Percentiles rank a stretch among this genome's conserved stretches.
These are phyloP conservation scores for Cercospora zeina DNA, from an alignment of 2,329 filamentous ascomycete genomes.

Conservation along the genomic window DNA sequence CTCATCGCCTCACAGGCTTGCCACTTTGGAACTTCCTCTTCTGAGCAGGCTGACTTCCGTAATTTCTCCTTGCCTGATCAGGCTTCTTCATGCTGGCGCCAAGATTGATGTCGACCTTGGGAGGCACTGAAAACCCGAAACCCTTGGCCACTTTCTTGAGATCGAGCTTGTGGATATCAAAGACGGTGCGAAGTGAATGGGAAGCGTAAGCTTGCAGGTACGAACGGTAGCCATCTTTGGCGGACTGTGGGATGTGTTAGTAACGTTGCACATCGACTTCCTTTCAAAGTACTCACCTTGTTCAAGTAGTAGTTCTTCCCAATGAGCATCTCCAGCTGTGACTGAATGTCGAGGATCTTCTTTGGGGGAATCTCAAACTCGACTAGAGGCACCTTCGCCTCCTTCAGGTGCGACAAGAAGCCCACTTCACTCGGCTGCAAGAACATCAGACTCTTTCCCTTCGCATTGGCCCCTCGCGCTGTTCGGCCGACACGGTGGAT, in stretches of 20 bases:
- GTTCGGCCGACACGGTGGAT: conserved; percentile 96
- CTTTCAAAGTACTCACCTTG: conserved; percentile 57
- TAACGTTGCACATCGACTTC: neutral
- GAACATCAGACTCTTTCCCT: conserved; percentile 89
- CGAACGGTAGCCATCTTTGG: conserved; percentile 74
- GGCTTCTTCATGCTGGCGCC: conserved; percentile 74
- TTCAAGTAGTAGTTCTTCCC: conserved; percentile 96
- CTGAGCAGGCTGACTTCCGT: conserved; percentile 77
- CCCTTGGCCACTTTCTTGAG: conserved; percentile 80
- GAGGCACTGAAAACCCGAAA: conserved; percentile 76
- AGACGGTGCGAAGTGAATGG: conserved; percentile 78
- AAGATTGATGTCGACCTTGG: conserved; percentile 74
- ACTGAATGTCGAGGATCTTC: conserved; percentile 80
- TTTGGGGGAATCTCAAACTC: conserved; percentile 93
- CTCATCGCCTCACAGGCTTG: conserved; percentile 13
- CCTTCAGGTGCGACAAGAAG: conserved; percentile 87
- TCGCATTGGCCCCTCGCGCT: conserved; percentile 77
- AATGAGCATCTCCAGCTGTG: conserved; percentile 88
- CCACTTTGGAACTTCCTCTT: conserved; percentile 25
- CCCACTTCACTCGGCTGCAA: conserved; percentile 88
- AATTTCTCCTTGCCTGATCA: conserved; percentile 70
- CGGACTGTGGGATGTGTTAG: conserved; percentile 49
- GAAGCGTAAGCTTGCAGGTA: conserved; percentile 95
- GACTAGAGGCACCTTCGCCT: conserved; percentile 86
- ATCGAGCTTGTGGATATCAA: conserved; percentile 79